These are phyloP conservation scores for Podospora didyma DNA, from an alignment of 495 filamentous ascomycete genomes.

Conservation along the genomic window DNA sequence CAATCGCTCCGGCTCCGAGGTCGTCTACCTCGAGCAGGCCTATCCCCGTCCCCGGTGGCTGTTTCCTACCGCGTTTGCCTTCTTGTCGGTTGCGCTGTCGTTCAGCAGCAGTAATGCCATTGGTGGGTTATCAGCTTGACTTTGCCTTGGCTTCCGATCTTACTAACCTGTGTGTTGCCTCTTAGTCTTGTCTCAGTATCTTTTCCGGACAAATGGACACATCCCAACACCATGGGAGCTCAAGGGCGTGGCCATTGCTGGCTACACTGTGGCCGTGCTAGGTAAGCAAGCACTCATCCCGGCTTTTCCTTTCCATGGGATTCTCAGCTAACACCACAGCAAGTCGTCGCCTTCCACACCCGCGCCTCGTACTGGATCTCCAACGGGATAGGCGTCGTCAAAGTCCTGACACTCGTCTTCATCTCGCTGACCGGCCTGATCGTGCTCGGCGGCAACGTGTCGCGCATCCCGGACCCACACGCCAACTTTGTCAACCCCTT, in stretches of 20 bases:
- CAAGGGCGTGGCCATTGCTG: constrained; percentile 60
- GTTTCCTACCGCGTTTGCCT: constrained; percentile 55
- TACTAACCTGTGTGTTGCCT: neutral
- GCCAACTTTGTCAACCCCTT: constrained; percentile 58
- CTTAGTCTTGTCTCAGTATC: constrained; percentile 47
- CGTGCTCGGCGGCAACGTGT: constrained; percentile 40
- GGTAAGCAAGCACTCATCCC: too few relatives aligned
- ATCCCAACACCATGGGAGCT: constrained; percentile 52
- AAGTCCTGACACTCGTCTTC: constrained; percentile 59
- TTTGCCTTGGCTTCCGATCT: too few relatives aligned
- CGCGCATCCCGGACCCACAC: constrained; percentile 49
- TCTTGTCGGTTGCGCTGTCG: constrained; percentile 51
- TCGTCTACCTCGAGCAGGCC: constrained; percentile 61
- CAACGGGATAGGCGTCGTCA: constrained; percentile 61
- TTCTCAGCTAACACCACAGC: too few relatives aligned
- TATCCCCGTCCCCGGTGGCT: constrained; percentile 58
- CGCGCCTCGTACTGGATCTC: constrained; percentile 50
- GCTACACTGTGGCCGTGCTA: constrained; percentile 52
- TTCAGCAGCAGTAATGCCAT: constrained; percentile 57
- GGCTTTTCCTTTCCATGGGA: too few relatives aligned
- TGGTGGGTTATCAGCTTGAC: too few relatives aligned
- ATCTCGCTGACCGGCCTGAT: constrained; percentile 59
- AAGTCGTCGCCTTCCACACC: constrained; percentile 48
- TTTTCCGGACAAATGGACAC: constrained; percentile 46
- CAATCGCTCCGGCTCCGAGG: constrained; percentile 44